Conservation (phyloP, 2,329 filamentous ascomycete genomes). For the Fusarium sp. region DNA sequence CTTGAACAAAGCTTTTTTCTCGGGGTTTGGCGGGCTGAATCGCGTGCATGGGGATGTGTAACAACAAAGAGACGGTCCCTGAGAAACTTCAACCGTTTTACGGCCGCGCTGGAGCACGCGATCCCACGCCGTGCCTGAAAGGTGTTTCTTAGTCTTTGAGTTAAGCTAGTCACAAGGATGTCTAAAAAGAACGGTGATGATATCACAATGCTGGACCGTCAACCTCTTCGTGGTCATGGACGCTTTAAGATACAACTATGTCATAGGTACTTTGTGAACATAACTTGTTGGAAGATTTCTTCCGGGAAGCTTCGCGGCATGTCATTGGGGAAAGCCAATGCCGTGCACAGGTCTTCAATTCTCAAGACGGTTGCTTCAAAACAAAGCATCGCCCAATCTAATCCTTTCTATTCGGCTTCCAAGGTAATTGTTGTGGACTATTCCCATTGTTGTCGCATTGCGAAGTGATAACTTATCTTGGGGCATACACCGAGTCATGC, state of each 20-base stretch:
- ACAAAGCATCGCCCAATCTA: constrained; percentile 1
- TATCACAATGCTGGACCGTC: not conserved
- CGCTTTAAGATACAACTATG: constrained; percentile 10
- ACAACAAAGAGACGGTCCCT: not conserved
- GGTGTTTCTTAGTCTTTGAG: constrained; percentile 11
- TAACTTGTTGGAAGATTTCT: not conserved
- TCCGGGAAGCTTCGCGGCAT: constrained; percentile 3
- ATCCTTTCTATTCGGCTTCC: not conserved
- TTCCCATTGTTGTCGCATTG: constrained; percentile 8
- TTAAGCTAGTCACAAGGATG: constrained; percentile 5
- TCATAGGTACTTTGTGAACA: not conserved
- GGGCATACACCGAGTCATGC: constrained; percentile 32
- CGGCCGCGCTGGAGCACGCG: not conserved
- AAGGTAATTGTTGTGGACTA: not conserved
- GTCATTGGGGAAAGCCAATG: not conserved
- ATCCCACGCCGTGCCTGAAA: not conserved
- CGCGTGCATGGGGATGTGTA: not conserved
- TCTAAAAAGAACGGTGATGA: not conserved
- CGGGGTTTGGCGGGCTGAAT: constrained; percentile 6
- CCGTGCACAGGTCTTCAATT: not conserved
- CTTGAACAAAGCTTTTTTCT: constrained; percentile 8
- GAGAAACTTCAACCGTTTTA: not conserved
- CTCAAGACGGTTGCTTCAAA: not conserved
- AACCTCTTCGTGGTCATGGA: constrained; percentile 1
- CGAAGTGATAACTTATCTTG: constrained; percentile 33